Conservation (phyloP, 2,329 filamentous ascomycete genomes). For the Juglanconis sp. region DNA sequence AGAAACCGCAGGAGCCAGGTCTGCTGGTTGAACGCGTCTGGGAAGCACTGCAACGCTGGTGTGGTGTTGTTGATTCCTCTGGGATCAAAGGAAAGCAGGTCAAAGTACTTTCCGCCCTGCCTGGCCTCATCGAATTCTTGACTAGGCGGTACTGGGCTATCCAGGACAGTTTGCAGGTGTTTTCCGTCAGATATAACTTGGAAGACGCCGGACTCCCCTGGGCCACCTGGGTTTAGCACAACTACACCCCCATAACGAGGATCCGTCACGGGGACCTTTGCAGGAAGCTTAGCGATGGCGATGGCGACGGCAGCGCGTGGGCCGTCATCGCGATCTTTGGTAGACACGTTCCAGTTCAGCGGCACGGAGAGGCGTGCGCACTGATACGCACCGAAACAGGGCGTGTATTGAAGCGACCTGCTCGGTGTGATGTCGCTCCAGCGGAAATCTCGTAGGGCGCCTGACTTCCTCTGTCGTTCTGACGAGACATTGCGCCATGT, state of each 20-base stretch:
- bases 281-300: constrained; percentile 37
- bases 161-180: constrained; percentile 27
- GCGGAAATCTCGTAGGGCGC: background rate
- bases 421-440: constrained; percentile 19
- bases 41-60: constrained; percentile 31
- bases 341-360: constrained; percentile 33
- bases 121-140: constrained; percentile 3
- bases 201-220: constrained; percentile 34
- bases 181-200: constrained; percentile 24
- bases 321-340: constrained; percentile 20
- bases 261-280: constrained; percentile 33
- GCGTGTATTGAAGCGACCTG: constrained; percentile 22
- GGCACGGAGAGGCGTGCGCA: constrained; percentile 42
- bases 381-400: constrained; percentile 33
- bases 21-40: constrained; percentile 20
- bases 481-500: background rate
- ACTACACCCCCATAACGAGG: constrained; percentile 34
- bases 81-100: constrained; percentile 40
- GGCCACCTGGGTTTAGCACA: constrained; percentile 38
- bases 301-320: constrained; percentile 33
- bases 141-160: constrained; percentile 13
- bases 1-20: constrained; percentile 4
- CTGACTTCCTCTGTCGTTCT: background rate
- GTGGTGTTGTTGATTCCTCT: constrained; percentile 35
- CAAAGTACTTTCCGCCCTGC: constrained; percentile 26